Base-by-base conservation (phyloP, 1,284 basidiomycete species). In the Stygiomarasmius scandens region DNA sequence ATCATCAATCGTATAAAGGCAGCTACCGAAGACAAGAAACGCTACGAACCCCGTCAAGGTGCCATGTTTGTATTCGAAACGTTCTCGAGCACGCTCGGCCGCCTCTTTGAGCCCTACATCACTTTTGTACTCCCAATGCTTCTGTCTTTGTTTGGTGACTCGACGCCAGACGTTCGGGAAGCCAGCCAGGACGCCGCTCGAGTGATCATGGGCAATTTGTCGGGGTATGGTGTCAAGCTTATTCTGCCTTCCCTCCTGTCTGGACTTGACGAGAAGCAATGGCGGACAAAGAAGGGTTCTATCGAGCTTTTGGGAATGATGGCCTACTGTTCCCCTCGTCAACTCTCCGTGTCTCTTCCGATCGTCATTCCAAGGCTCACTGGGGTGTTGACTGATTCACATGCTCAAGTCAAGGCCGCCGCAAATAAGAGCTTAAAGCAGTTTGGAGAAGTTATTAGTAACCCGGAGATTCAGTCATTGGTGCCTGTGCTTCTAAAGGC, bases 301-400 rank as follows among this genome's bases (percentile, higher is more conserved):
- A 98, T 99, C 63, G 97, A 99, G 71, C 77, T 99, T n/a, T 80
- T 99, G 55, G 97, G 97, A 36, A 92, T 96, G 78, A 99, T 99
- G 96, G 97, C 97, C 0, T 99, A 96, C 74, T 97, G 96, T 74
- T 95, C 97, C 5, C 97, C 96, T 2, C 87, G 89, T 51, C 97
- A 99, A 72, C 84, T 99, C 12, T 98, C 97, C 0, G 81, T 95
- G 23, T 98, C 96, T 2, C 81, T 99, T 5, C 97, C 97, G 1
- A 94, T 97, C 48, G 94, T 99, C 70, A 97, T 99, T 58, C 97
- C 97, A 6, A 89, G 93, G 23, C 78, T 99, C 12, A 98, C 96
- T 29, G 93, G 90, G 19, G 96, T 98, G 52, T 79, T 99, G 58
- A 98, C 95, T 56, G 97, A 99, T 74, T 96, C 96, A 14, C 97